Evolutionary conservation across 805 yeast species (phyloP).

Genomic region (Candida adriatica): DNA sequence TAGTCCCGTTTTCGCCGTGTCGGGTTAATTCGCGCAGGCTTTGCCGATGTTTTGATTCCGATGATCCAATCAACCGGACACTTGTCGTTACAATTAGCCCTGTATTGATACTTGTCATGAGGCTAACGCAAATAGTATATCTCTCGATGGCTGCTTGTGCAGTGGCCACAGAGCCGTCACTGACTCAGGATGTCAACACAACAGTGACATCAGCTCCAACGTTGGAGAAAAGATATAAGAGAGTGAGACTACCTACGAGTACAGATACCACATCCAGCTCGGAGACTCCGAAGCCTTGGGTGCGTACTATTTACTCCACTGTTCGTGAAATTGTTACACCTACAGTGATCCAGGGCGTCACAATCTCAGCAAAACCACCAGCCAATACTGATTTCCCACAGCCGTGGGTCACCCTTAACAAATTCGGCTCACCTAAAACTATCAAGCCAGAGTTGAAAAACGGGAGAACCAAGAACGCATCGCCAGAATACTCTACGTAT

Average conservation of each 20-base stretch:
- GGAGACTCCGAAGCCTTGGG: slow-evolving; percentile 56
- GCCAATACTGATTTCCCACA: slow-evolving; percentile 54
- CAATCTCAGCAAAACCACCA: slow-evolving; percentile 40
- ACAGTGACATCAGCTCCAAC: slow-evolving; percentile 5
- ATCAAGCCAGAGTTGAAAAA: slow-evolving; percentile 69
- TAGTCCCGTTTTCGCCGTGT: no score
- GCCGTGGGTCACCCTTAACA: slow-evolving; percentile 76
- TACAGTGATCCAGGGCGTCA: slow-evolving; percentile 50
- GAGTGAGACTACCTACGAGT: slow-evolving; percentile 24
- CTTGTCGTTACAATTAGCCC: no score
- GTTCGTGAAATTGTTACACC: slow-evolving; percentile 65
- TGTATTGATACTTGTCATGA: no score
- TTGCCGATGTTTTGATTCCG: no score
- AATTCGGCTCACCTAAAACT: slow-evolving; percentile 75
- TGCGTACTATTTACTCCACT: slow-evolving; percentile 57
- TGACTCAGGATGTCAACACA: slow-evolving; percentile 1
- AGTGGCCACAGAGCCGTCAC: slow-evolving; percentile 1
- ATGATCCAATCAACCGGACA: no score
- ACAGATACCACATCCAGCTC: slow-evolving; percentile 26
- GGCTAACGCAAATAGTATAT: no score
- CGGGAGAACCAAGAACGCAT: slow-evolving; percentile 58
- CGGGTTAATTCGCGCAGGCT: no score
- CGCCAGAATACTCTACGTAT: slow-evolving; percentile 70
- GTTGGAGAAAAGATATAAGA: slow-evolving; percentile 23
- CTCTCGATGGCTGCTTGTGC: no score